Conservation (phyloP, 1,284 basidiomycete species). For the Mycena sp. region DNA sequence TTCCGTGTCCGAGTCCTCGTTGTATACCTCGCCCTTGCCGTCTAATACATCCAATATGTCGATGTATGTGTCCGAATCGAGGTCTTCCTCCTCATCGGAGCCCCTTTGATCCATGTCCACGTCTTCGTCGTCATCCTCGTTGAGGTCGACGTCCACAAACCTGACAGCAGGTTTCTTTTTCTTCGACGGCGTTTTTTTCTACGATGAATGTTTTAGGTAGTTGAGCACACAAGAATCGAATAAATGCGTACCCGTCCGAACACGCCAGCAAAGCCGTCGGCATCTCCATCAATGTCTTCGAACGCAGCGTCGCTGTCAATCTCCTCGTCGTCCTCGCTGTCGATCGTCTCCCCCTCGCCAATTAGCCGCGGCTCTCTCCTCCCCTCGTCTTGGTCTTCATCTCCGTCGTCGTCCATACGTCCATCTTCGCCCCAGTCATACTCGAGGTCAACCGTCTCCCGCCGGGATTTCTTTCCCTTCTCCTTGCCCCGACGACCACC, state of each 20-base stretch:
- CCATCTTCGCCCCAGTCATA: slow-evolving; percentile 66
- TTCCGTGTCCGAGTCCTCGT: slow-evolving; percentile 37
- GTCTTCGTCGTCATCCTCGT: slow-evolving; percentile 64
- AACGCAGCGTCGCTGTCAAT: slow-evolving; percentile 84
- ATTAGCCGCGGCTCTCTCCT: slow-evolving; percentile 60
- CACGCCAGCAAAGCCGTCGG: slow-evolving; percentile 78
- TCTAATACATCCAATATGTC: slow-evolving; percentile 76
- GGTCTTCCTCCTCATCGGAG: slow-evolving; percentile 62
- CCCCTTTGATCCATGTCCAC: slow-evolving; percentile 41
- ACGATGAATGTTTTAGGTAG: slow-evolving; percentile 11
- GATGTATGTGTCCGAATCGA: slow-evolving; percentile 68
- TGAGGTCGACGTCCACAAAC: slow-evolving; percentile 69
- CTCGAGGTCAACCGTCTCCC: slow-evolving; percentile 51
- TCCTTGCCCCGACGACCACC: slow-evolving; percentile 54
- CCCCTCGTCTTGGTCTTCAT: slow-evolving; percentile 44
- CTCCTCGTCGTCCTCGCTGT: slow-evolving; percentile 80
- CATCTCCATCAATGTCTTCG: slow-evolving; percentile 77
- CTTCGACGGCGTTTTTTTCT: slow-evolving; percentile 39
- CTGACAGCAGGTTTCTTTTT: slow-evolving; percentile 36
- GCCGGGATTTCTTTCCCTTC: slow-evolving; percentile 21
- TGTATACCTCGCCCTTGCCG: slow-evolving; percentile 62
- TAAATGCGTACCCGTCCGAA: slow-evolving; percentile 38
- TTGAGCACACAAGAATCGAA: slow-evolving; percentile 3
- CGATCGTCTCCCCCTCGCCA: slow-evolving; percentile 72
- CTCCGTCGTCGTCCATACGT: slow-evolving; percentile 51